Conservation (phyloP, 2,329 filamentous ascomycete genomes). For the Colletotrichum tropicicola region DNA sequence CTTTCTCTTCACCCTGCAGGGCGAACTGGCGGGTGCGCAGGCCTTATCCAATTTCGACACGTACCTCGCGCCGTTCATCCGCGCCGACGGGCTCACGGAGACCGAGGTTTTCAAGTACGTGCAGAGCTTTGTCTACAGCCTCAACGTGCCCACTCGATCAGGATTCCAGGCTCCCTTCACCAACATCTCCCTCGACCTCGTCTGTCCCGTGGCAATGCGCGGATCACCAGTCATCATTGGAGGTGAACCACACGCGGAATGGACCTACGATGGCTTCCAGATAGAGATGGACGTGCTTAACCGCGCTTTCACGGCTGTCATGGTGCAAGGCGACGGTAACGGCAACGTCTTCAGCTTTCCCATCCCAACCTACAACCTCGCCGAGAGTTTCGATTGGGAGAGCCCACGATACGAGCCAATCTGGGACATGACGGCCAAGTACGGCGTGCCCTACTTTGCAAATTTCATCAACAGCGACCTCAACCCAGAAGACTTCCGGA, state of each 20-base stretch:
- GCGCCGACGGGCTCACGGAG: neutral
- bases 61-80: neutral
- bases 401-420: neutral
- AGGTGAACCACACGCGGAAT: neutral
- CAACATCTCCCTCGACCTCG: neutral
- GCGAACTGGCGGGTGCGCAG: neutral
- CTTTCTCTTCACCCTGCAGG: neutral
- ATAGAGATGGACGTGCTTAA: constrained; percentile 21
- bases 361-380: no score
- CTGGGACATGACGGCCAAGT: neutral
- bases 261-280: neutral
- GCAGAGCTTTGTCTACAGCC: neutral
- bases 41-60: neutral
- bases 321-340: neutral
- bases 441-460: neutral
- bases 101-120: neutral
- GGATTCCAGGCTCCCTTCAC: neutral
- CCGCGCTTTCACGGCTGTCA: neutral
- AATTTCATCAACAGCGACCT: neutral
- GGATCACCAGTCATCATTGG: neutral
- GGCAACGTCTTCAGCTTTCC: neutral
- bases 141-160: neutral
- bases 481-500: neutral
- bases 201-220: neutral
- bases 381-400: neutral